Base-by-base conservation (phyloP, 441 rosid genomes). In the Capsella rubella region DNA sequence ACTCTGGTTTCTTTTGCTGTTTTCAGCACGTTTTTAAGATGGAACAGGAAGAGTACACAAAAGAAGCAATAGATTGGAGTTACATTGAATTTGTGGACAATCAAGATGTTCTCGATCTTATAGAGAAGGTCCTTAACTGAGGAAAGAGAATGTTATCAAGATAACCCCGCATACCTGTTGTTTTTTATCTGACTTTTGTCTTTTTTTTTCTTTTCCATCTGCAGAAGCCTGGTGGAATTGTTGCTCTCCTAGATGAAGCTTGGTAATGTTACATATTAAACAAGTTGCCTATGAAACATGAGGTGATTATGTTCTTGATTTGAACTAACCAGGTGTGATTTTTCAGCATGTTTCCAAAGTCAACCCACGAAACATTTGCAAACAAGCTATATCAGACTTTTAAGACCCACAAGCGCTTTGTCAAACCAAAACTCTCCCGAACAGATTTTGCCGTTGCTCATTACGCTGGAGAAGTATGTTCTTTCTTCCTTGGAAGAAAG, bases 1-100 rank as follows among this genome's bases (percentile, higher is more conserved):
- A 69, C 15, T 76, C 74, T 60, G 72, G 53, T 64, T 75, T 67
- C 6, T 67, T 29, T 34, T 50, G 15, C 42, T 74, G 55, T 66
- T 52, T 69, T 65, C 97, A 93, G 98, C 99, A 96, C 9, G 97
- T 96, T 73, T 96, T 95, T 83, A 96, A 95, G 89, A 95, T 91
- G 98, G 98, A 95, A 80, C 99, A 95, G 78, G 98, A 95, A 81
- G 97, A 95, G 79, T 96, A 96, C 78, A 93, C 97, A 49, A 93
- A 93, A 79, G 99, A 95, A 80, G 82, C 87, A 82, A 95, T 95
- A 39, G 74, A 93, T 74, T 95, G 99, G 98, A 95, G 98, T 84
- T 90, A 96, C 87, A 93, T 96, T 73, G 99, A 96, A 75, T 96
- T 96, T 79, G 99, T 93, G 60, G 99, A 96, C 75, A 96, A 95